Base-by-base conservation (phyloP, 1,284 basidiomycete species). In the Mycosarcoma mackinlayi region DNA sequence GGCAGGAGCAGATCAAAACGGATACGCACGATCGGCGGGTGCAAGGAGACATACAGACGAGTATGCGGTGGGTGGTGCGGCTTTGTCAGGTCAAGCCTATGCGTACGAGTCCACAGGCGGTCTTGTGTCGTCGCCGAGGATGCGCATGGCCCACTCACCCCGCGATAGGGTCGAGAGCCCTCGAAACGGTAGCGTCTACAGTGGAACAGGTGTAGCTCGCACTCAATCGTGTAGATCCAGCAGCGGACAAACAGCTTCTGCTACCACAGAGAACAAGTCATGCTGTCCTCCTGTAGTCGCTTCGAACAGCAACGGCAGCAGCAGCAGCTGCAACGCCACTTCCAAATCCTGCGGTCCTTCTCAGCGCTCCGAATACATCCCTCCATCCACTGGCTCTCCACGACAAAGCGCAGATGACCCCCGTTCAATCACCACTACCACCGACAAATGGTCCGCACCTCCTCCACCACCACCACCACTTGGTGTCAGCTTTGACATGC, bases 401-500 rank as follows among this genome's bases (percentile, higher is more conserved):
- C n/a, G n/a, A n/a, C n/a, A n/a, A n/a, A n/a, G n/a, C n/a, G n/a
- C n/a, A n/a, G n/a, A n/a, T n/a, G n/a, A n/a, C n/a, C n/a, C n/a
- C n/a, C n/a, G n/a, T n/a, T n/a, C n/a, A 31, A 31, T 14, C 30
- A 14, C 30, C 30, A 31, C 8, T 14, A 31, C 30, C 30, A 31
- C 30, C 30, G 30, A 14, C 8, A 48, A 28, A 28, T 46, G 41
- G 42, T 14, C 49, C 3, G 50, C n/a, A 8, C 47, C 47, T 13
- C 24, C 39, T 4, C 33, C 45, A 16, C n/a, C n/a, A 8, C 47
- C 47, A 8, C 24, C 39, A 6, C 33, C 45, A 16, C n/a, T 52
- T 0, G 54, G 59, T 6, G 54, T 63, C 16, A 37, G 24, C 10
- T 57, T 63, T 18, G 60, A 57, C 14, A 63, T 63, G 60, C 48